These are phyloP conservation scores for Dioszegia crocea DNA, from an alignment of 768 basidiomycete genomes.

Conservation along the genomic window DNA sequence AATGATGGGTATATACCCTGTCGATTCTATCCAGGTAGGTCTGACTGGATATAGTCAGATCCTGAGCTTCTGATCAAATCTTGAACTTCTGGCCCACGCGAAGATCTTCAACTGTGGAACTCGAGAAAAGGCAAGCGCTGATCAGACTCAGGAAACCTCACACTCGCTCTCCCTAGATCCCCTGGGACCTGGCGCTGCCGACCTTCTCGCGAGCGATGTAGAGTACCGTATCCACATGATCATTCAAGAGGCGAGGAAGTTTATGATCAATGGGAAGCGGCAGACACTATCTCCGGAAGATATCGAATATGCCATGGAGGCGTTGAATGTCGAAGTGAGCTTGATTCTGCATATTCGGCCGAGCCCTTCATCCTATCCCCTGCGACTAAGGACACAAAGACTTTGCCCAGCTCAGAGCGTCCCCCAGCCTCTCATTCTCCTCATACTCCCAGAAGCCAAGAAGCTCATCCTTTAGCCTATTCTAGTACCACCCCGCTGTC, in stretches of 20 bases:
- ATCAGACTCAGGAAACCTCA: slow-evolving; percentile 68
- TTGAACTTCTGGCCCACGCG: too few species aligned
- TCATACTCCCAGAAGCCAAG: too few species aligned
- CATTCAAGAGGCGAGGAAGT: slow-evolving; percentile 85
- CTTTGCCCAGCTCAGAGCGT: too few species aligned
- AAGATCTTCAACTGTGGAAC: not conserved
- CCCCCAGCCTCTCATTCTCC: too few species aligned
- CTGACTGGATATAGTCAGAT: too few species aligned
- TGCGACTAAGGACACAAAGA: too few species aligned
- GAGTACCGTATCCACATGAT: slow-evolving; percentile 95
- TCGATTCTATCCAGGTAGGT: slow-evolving; percentile 37
- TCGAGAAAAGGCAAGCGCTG: too few species aligned
- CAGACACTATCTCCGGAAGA: slow-evolving; percentile 86
- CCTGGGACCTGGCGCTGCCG: slow-evolving; percentile 72
- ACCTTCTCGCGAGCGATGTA: slow-evolving; percentile 86
- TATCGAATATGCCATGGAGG: slow-evolving; percentile 87
- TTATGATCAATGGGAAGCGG: slow-evolving; percentile 89
- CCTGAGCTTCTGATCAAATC: too few species aligned
- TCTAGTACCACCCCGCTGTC: slow-evolving; percentile 70
- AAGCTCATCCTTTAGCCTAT: slow-evolving; percentile 56
- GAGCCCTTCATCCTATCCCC: not conserved
- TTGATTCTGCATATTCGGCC: too few species aligned
- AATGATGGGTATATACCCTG: slow-evolving; percentile 37
- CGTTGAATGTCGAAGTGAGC: slow-evolving; percentile 77
- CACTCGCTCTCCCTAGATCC: slow-evolving; percentile 74